Evolutionary conservation across 306 rosid genomes (phyloP), one percentile per base, ranked within the genome.

Genomic region (Argentina anserina): DNA sequence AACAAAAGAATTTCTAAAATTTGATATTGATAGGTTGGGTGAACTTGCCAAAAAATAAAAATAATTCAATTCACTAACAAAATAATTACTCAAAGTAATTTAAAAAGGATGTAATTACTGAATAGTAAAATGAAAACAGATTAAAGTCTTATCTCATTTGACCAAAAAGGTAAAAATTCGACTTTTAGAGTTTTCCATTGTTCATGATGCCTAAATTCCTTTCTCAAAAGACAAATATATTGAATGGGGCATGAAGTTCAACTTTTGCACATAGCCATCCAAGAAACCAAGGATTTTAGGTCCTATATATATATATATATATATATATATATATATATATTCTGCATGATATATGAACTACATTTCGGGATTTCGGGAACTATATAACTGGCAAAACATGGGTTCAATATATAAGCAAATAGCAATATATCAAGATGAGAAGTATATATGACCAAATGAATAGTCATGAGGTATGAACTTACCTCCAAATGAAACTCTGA

Each of bases 401-500:
- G 53, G 43, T 47, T 47, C 31, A 40, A 69, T 7, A 43, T 33
- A 34, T 10, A 7, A 49, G 31, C 26, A 25, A 53, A 23, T 17
- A 53, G 10, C 31, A 23, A 23, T 53, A 29, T 67, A 31, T 20
- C 36, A 20, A 31, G 3, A 45, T 18, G 42, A n/a, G 8, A 50
- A n/a, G 23, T 21, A n/a, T 50, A n/a, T n/a, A n/a, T 21, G 13
- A 20, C 36, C 17, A 58, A 23, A 69, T 17, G 13, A 81, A 76
- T 37, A 55, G 20, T 2, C 4, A 65, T 56, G 56, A 20, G 14
- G 11, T 26, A 56, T 42, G 55, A 56, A 39, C 68, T 79, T 69
- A 91, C 98, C 96, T 94, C 95, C 46, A 93, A 68, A 65, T 88
- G 81, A 82, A 91, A 89, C 72, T 91, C 90, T 79, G 97, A 88